Evolutionary conservation across 306 rosid genomes (phyloP).

Genomic region (Luffa acutangula): DNA sequence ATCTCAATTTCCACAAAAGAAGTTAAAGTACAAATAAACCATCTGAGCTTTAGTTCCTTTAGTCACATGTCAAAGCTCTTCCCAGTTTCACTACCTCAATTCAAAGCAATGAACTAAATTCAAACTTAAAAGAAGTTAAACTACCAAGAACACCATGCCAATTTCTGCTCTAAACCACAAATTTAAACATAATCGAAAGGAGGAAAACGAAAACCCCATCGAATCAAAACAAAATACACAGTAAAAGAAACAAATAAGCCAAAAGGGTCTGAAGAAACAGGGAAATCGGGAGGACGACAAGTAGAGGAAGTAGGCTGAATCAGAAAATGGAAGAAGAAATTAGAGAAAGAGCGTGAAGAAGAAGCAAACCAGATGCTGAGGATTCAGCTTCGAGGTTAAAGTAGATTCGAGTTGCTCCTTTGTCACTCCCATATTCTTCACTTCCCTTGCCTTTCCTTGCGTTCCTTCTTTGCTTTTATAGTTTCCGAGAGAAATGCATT

Average conservation of each 20-base stretch:
- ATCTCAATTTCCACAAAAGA: not conserved
- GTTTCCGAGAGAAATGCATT: not conserved
- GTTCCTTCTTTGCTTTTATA: not conserved
- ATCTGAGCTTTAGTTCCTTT: not conserved
- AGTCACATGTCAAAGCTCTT: not conserved
- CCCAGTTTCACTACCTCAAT: not conserved
- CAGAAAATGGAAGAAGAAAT: not conserved
- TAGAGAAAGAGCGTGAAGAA: not conserved
- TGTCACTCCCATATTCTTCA: constrained; percentile 58
- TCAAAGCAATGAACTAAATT: not conserved
- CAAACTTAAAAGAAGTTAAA: not conserved
- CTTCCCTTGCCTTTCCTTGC: not conserved
- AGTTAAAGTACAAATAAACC: not conserved
- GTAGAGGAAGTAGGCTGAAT: not conserved
- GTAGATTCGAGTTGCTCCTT: constrained; percentile 75
- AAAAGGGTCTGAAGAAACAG: not conserved
- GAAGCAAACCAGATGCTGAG: constrained; percentile 63
- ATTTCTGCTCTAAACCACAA: not conserved
- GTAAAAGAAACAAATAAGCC: not conserved
- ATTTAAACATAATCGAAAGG: not conserved
- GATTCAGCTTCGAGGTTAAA: constrained; percentile 61
- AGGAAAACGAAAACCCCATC: not conserved
- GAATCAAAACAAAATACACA: not conserved
- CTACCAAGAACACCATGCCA: not conserved
- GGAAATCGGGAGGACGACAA: not conserved